Percentiles rank a stretch among this genome's conserved stretches.
Conservation (phyloP, 2,329 filamentous ascomycete genomes). For the Colletotrichum gigasporum region DNA sequence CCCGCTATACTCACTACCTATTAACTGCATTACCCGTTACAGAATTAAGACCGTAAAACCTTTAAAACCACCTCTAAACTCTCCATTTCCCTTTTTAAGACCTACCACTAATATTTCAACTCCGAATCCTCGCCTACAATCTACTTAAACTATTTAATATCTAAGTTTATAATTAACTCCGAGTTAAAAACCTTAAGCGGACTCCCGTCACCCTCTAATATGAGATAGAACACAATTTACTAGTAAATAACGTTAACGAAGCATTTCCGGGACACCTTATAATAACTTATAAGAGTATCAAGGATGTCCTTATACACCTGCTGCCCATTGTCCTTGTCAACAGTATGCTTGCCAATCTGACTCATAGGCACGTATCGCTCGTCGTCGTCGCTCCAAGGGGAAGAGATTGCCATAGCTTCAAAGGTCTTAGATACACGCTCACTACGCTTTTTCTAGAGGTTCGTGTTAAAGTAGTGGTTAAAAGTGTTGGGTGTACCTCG, state of each 20-base stretch:
- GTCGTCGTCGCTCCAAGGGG: too few relatives aligned
- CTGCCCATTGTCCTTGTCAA: background rate
- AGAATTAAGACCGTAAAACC: too few relatives aligned
- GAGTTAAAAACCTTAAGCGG: constrained; percentile 64
- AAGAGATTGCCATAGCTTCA: background rate
- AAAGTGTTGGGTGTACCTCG: constrained; percentile 55
- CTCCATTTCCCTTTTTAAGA: too few relatives aligned
- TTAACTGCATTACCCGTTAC: too few relatives aligned
- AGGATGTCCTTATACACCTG: constrained; percentile 62
- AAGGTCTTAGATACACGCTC: background rate
- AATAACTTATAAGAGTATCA: constrained; percentile 69
- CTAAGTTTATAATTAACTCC: constrained; percentile 58
- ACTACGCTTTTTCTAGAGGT: constrained; percentile 35
- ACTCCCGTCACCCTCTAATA: constrained; percentile 58
- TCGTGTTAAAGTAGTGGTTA: constrained; percentile 62
- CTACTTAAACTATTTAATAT: constrained; percentile 55
- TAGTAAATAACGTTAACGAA: constrained; percentile 71
- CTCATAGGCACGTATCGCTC: background rate
- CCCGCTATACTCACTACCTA: too few relatives aligned
- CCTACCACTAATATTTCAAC: too few relatives aligned
- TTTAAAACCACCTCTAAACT: too few relatives aligned
- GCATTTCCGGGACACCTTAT: constrained; percentile 66
- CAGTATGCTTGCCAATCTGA: background rate
- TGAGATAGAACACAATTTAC: constrained; percentile 63
- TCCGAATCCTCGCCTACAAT: constrained; percentile 66